phyloP scores from a whole-genome alignment of 164 flowering plant genomes.

The Vitis rupestris region DNA sequence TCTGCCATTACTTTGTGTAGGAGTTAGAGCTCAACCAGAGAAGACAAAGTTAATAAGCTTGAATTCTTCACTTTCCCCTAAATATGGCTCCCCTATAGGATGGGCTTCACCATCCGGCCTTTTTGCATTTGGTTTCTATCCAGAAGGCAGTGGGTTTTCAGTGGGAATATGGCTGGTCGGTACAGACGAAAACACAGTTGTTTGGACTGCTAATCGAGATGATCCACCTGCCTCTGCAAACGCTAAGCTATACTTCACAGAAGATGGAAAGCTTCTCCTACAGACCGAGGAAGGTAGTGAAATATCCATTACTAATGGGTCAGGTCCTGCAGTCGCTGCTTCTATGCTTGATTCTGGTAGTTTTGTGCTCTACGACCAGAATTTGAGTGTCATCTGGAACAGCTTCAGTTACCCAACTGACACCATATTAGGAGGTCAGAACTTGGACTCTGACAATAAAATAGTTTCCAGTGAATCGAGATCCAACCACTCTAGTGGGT shows the following conservation, averaged over 20 bases:
- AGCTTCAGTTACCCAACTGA: constrained; percentile 5
- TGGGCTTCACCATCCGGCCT: background rate
- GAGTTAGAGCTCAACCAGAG: too few relatives aligned
- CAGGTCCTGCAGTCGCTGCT: background rate
- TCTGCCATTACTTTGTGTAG: too few relatives aligned
- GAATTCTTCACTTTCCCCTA: too few relatives aligned
- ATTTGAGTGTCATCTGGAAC: background rate
- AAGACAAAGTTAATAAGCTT: too few relatives aligned
- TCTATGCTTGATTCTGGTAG: constrained; percentile 5
- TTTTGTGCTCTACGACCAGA: constrained; percentile 1
- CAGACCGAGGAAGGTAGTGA: background rate
- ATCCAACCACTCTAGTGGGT: background rate
- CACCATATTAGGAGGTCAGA: background rate
- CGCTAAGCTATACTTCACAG: background rate
- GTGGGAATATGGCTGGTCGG: constrained; percentile 9
- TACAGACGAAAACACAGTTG: background rate
- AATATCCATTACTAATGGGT: background rate
- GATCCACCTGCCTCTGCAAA: constrained; percentile 1
- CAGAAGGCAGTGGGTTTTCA: background rate
- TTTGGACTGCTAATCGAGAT: constrained; percentile 7
- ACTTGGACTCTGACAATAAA: background rate
- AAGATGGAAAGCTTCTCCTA: background rate
- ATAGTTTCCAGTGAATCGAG: background rate
- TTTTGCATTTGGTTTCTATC: constrained; percentile 9
- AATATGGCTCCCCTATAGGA: background rate